Conservation (phyloP, 345 rosid species). For the Atalantia buxifolia region DNA sequence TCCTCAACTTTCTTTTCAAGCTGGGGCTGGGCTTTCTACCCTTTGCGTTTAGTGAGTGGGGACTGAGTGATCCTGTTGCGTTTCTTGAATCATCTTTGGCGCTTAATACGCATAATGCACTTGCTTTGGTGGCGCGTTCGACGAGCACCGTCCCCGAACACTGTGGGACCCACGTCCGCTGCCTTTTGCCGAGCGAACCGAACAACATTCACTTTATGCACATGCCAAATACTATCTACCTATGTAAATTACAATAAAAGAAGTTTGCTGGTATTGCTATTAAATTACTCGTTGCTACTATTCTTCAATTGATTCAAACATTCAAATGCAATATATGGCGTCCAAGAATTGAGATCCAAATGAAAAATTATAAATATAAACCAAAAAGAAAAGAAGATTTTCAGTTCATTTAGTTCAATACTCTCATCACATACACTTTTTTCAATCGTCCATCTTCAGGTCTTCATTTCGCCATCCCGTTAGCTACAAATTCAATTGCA, state of each 20-base stretch:
- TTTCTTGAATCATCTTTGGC: constrained; percentile 19
- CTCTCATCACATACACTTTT: neutral
- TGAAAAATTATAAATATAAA: neutral
- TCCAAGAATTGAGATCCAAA: neutral
- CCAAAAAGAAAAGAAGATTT: neutral
- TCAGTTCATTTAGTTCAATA: neutral
- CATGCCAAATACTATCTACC: neutral
- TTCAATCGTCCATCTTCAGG: neutral
- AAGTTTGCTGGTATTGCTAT: neutral
- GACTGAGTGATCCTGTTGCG: neutral
- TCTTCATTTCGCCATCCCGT: neutral
- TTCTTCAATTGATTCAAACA: neutral
- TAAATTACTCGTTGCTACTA: neutral
- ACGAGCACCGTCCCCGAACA: constrained; percentile 7
- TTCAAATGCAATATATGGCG: neutral
- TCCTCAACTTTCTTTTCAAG: neutral
- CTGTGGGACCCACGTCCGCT: neutral
- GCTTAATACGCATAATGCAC: neutral
- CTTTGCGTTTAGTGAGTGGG: neutral
- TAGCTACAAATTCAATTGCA: too few species aligned
- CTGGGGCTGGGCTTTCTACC: neutral
- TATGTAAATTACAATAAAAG: too few species aligned
- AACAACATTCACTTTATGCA: neutral
- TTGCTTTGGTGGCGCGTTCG: neutral
- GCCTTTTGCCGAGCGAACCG: neutral